Percentiles rank a stretch among this genome's conserved stretches.
Evolutionary conservation across 1,284 basidiomycete genomes (phyloP).

Genomic region (Moesziomyces sp.): DNA sequence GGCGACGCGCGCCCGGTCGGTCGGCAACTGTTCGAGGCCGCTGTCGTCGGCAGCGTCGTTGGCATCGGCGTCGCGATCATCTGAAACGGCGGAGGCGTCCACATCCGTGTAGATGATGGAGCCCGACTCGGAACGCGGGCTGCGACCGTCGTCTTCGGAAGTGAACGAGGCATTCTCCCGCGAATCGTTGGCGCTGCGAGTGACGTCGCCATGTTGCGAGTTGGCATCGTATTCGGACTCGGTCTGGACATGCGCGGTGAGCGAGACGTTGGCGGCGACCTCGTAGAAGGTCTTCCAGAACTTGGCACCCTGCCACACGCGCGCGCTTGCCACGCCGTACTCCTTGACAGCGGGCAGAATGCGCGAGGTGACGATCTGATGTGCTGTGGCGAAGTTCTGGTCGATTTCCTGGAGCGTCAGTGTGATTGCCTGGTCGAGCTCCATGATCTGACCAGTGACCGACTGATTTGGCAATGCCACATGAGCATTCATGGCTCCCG

Average conservation of each 20-base stretch:
- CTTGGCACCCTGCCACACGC: slow-evolving; percentile 87
- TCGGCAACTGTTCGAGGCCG: slow-evolving; percentile 24
- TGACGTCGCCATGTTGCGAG: slow-evolving; percentile 37
- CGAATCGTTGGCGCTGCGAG: slow-evolving; percentile 34
- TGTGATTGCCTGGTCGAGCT: slow-evolving; percentile 94
- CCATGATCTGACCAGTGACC: slow-evolving; percentile 85
- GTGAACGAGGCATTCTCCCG: slow-evolving; percentile 30
- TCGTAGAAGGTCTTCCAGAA: slow-evolving; percentile 98
- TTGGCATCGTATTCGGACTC: slow-evolving; percentile 42
- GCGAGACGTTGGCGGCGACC: slow-evolving; percentile 84
- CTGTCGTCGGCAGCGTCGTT: slow-evolving; percentile 38
- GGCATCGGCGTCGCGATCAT: slow-evolving; percentile 4
- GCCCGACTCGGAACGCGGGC: slow-evolving; percentile 34
- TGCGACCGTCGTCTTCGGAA: slow-evolving; percentile 28
- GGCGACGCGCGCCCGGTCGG: slow-evolving; percentile 75
- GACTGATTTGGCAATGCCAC: slow-evolving; percentile 65
- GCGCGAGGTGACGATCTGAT: slow-evolving; percentile 82
- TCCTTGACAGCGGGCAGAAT: slow-evolving; percentile 87
- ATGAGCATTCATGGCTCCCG: slow-evolving; percentile 32
- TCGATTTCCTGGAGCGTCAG: slow-evolving; percentile 84
- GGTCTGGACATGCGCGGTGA: slow-evolving; percentile 66
- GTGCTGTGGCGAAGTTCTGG: slow-evolving; percentile 89
- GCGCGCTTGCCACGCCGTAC: slow-evolving; percentile 85
- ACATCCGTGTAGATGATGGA: slow-evolving; percentile 36
- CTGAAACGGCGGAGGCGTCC: slow-evolving; percentile 27